phyloP scores from a whole-genome alignment of 441 rosid species.

The Erodium moschatum region DNA sequence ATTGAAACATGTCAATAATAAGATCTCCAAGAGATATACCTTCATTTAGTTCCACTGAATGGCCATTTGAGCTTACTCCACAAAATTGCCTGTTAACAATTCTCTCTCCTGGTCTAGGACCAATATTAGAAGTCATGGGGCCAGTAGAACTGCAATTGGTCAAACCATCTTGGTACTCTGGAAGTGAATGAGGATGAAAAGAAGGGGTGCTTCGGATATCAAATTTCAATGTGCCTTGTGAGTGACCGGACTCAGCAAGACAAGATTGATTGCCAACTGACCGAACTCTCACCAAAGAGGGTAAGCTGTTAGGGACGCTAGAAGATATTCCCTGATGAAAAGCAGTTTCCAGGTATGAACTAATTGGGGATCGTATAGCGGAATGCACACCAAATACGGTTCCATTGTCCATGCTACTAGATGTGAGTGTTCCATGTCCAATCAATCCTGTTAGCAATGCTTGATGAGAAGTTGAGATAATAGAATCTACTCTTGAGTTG shows the following conservation, averaged over 20 bases:
- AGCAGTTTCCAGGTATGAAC: slow-evolving; percentile 28
- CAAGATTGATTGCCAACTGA: slow-evolving; percentile 33
- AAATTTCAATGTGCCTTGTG: slow-evolving; percentile 30
- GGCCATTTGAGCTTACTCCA: slow-evolving; percentile 30
- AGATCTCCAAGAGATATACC: slow-evolving; percentile 22
- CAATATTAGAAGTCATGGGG: slow-evolving; percentile 26
- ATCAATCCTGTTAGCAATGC: slow-evolving; percentile 28
- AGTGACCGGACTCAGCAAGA: slow-evolving; percentile 29
- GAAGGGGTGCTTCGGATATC: slow-evolving; percentile 27
- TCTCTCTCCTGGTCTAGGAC: slow-evolving; percentile 33
- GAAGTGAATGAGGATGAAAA: slow-evolving; percentile 41
- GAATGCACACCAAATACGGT: slow-evolving; percentile 28
- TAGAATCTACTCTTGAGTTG: background rate
- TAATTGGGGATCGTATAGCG: slow-evolving; percentile 23
- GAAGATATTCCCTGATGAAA: slow-evolving; percentile 42
- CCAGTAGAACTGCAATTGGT: slow-evolving; percentile 30
- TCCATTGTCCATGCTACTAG: slow-evolving; percentile 26
- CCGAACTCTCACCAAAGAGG: slow-evolving; percentile 36
- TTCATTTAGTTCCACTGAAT: slow-evolving; percentile 33
- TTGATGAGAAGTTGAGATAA: slow-evolving; percentile 20
- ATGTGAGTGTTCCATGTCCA: slow-evolving; percentile 29
- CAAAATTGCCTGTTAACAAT: slow-evolving; percentile 27
- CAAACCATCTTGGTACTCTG: slow-evolving; percentile 45
- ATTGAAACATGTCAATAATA: slow-evolving; percentile 10
- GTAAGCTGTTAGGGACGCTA: slow-evolving; percentile 38